Conservation (phyloP, 2,329 filamentous ascomycete genomes). For the Penicillium griseofulvum region DNA sequence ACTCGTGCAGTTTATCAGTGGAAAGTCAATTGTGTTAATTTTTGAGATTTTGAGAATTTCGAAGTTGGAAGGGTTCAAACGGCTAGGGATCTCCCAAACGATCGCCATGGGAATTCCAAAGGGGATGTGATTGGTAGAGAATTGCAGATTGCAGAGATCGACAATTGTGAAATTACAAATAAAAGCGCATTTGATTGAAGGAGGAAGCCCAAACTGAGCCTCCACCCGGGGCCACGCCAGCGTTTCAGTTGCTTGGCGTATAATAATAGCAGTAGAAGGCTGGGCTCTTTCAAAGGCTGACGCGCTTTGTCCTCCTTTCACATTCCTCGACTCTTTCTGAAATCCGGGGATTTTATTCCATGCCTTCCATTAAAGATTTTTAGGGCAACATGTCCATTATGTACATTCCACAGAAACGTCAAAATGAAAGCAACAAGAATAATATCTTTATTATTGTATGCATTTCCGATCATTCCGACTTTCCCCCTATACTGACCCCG, state of each 20-base stretch:
- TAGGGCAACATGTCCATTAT: conserved; percentile 20
- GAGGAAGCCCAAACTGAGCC: not conserved
- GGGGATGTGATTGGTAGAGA: not conserved
- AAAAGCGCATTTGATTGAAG: not conserved
- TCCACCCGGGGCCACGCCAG: conserved; percentile 6
- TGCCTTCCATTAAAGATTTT: conserved; percentile 16
- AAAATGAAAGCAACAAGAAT: conserved; percentile 19
- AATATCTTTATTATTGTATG: conserved; percentile 33
- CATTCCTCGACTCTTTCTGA: conserved; percentile 7
- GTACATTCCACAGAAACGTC: conserved; percentile 26
- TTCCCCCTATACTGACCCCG: conserved; percentile 7
- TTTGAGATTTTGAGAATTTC: not conserved
- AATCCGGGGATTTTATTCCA: conserved; percentile 16
- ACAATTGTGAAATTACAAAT: not conserved
- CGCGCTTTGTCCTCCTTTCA: conserved; percentile 8
- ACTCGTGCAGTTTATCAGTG: conserved; percentile 2
- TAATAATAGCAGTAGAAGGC: conserved; percentile 19
- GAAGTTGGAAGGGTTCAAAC: not conserved
- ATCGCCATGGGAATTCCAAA: not conserved
- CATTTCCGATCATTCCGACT: not conserved
- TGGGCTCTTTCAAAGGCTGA: conserved; percentile 4
- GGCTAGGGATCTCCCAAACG: not conserved
- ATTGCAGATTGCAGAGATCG: not conserved
- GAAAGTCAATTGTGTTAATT: not conserved
- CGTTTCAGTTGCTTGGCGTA: conserved; percentile 3